phyloP scores from a whole-genome alignment of 257 asterid species.

The Rauvolfia tetraphylla region DNA sequence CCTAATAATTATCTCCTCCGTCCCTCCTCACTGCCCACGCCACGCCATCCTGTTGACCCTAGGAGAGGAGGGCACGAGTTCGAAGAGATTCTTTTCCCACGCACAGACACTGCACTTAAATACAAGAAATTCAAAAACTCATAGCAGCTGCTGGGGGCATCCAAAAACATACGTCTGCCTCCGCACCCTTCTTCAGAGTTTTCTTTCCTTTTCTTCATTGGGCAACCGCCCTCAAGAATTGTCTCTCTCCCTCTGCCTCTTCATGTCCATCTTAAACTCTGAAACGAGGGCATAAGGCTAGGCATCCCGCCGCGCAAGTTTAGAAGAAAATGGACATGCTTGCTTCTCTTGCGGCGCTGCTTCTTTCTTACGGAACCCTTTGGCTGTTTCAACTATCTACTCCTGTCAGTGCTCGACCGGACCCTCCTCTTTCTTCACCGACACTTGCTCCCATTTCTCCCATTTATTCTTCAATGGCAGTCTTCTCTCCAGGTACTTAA shows the following conservation, averaged over 20 bases:
- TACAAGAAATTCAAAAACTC: no score
- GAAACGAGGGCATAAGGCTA: not conserved
- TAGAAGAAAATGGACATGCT: not conserved
- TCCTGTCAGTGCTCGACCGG: slow-evolving; percentile 15
- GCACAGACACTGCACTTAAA: no score
- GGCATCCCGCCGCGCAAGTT: not conserved
- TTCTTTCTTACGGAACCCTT: slow-evolving; percentile 19
- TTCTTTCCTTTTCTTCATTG: not conserved
- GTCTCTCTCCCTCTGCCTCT: not conserved
- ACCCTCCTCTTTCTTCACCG: slow-evolving; percentile 23
- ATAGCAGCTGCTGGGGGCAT: no score
- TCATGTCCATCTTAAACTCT: not conserved
- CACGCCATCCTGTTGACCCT: no score
- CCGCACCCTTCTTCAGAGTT: no score
- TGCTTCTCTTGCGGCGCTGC: slow-evolving; percentile 9
- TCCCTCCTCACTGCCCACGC: no score
- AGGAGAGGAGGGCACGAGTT: no score
- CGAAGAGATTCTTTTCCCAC: no score
- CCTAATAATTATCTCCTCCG: no score
- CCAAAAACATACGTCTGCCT: no score
- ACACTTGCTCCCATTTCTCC: slow-evolving; percentile 23
- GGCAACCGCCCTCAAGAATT: not conserved
- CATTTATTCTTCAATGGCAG: slow-evolving; percentile 19
- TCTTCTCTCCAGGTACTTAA: slow-evolving; percentile 37
- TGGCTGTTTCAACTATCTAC: slow-evolving; percentile 6